Evolutionary conservation across 208 protist genomes (phyloP).

Genomic region (Wallacemonas collosoma): DNA sequence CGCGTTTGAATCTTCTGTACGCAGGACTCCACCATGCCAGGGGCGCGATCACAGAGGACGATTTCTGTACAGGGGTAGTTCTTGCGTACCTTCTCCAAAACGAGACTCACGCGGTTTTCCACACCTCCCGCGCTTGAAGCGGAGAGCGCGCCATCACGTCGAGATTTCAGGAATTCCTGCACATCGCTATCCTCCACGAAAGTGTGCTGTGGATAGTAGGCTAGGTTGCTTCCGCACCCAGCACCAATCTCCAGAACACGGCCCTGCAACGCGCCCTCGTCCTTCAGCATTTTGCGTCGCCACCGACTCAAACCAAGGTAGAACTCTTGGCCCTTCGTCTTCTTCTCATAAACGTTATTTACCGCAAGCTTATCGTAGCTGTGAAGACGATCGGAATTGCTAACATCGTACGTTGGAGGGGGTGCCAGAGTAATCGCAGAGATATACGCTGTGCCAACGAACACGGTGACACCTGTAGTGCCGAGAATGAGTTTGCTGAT

Average conservation of each 20-base stretch:
- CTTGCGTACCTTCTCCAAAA: slow-evolving; percentile 39
- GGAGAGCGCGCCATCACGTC: background rate
- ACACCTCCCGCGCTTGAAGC: slow-evolving; percentile 2
- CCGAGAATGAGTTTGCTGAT: slow-evolving; percentile 50
- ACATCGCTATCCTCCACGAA: slow-evolving; percentile 45
- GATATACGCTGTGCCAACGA: slow-evolving; percentile 68
- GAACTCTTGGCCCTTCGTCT: slow-evolving; percentile 82
- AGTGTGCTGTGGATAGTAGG: slow-evolving; percentile 55
- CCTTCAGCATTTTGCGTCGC: slow-evolving; percentile 65
- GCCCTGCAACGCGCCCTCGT: slow-evolving; percentile 63
- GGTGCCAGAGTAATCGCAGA: slow-evolving; percentile 64
- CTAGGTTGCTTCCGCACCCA: slow-evolving; percentile 74
- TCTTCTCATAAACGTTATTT: slow-evolving; percentile 76
- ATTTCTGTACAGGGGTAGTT: slow-evolving; percentile 58
- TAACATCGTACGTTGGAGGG: slow-evolving; percentile 72
- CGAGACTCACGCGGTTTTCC: slow-evolving; percentile 29
- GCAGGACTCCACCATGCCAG: slow-evolving; percentile 74
- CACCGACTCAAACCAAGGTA: slow-evolving; percentile 80
- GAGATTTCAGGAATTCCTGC: slow-evolving; percentile 27
- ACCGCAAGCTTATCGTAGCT: slow-evolving; percentile 72
- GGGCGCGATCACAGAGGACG: slow-evolving; percentile 75
- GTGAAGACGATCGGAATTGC: slow-evolving; percentile 68
- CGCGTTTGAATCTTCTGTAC: slow-evolving; percentile 50
- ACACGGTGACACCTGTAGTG: slow-evolving; percentile 66
- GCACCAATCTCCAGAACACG: slow-evolving; percentile 85